Conservation (phyloP, 1,284 basidiomycete species). For the Ceratobasidium sp. region DNA sequence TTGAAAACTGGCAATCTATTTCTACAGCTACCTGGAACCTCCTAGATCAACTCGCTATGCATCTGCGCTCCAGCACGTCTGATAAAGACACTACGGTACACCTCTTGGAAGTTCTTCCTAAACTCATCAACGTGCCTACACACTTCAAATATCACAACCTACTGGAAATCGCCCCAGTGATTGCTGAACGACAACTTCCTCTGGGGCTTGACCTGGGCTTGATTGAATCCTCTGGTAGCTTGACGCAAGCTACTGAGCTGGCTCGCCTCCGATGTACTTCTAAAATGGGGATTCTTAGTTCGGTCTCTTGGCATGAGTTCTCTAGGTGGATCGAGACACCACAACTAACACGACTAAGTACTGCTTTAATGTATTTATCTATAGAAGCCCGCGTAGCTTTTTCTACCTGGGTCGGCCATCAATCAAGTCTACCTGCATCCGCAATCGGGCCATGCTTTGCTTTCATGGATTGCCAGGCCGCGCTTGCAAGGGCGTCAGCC, state of each 20-base stretch:
- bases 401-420: slow-evolving; percentile 18
- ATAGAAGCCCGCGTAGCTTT: not conserved
- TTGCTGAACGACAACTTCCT: slow-evolving; percentile 32
- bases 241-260: not conserved
- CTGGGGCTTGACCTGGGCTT: slow-evolving; percentile 7
- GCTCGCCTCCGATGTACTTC: slow-evolving; percentile 15
- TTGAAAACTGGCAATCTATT: slow-evolving; percentile 7
- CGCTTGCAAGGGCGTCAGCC: not conserved
- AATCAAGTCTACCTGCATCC: not conserved
- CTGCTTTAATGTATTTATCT: slow-evolving; percentile 31
- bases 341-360: slow-evolving; percentile 15
- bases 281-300: not conserved
- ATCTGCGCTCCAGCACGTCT: not conserved
- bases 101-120: not conserved
- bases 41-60: slow-evolving; percentile 18
- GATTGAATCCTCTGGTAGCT: not conserved
- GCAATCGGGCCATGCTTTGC: slow-evolving; percentile 39
- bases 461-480: slow-evolving; percentile 28
- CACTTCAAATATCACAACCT: not conserved
- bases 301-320: slow-evolving; percentile 13
- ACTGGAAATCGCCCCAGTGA: slow-evolving; percentile 4
- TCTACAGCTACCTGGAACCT: not conserved
- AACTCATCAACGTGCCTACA: not conserved
- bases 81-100: not conserved
- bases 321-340: slow-evolving; percentile 30